Base-by-base conservation (phyloP, 2,329 filamentous ascomycete genomes). In the Periconia digitata region DNA sequence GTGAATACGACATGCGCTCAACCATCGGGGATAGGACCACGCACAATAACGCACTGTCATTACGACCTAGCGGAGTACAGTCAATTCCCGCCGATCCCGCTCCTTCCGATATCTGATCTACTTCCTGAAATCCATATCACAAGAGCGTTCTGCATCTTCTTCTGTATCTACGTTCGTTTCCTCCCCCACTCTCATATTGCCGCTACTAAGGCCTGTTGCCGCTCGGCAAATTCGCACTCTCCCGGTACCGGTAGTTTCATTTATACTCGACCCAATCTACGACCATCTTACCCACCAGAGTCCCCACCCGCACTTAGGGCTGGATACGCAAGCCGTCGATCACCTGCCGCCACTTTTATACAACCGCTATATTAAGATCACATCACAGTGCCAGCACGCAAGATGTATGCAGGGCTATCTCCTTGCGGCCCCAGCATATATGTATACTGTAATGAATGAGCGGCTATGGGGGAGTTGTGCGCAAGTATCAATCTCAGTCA, bases 211-310 rank as follows among this genome's bases (percentile, higher is more conserved):
- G 10, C 27, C n/a, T n/a, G n/a, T 15, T 32, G 27, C 10, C 27
- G 12, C 40, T 56, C 53, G 51, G 51, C 54, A 51, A 38, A 36
- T 39, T 34, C 34, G 42, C 40, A 53, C 47, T 54, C 48, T 43
- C 53, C 51, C 49, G 47, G 49, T 32, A 44, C 51, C 49, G 47
- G 49, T 34, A 44, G 60, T 64, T 64, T 64, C 60, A 62, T 55
- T 46, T 66, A 63, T 43, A 64, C 43, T 46, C 50, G 51, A 46
- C 36, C 47, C 55, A 58, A 59, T 59, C 41, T 58, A 51, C 29
- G 43, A 24, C 27, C 20, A 29, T 44, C 20, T 47, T 29, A 44
- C 46, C 39, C 37, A 49, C 37, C 46, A 37, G n/a, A 47, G 17
- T 32, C 27, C 27, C 27, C 4, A 15, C 27, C 27, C 37, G 47